These are phyloP conservation scores for Tricholoma terreum DNA, from an alignment of 768 basidiomycete genomes.

Conservation along the genomic window DNA sequence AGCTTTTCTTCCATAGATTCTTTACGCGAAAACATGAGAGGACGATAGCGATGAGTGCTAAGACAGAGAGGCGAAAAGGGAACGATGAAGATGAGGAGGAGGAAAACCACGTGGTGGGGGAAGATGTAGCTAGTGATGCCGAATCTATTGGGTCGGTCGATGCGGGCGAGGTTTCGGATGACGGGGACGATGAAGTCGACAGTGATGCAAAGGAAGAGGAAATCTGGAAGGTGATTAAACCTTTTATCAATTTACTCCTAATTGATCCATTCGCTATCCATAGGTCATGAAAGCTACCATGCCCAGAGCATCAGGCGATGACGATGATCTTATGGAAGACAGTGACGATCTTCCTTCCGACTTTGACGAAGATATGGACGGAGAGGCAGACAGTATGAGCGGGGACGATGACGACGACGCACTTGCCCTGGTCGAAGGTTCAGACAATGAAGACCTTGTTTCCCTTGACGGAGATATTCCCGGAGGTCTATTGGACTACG, in stretches of 20 bases:
- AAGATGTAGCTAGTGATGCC: constrained; percentile 35
- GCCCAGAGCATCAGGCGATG: constrained; percentile 56
- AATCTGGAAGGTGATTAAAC: constrained; percentile 77
- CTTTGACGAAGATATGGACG: constrained; percentile 30
- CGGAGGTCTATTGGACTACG: constrained; percentile 57
- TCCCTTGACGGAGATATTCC: constrained; percentile 54
- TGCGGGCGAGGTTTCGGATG: constrained; percentile 36
- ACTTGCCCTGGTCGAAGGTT: constrained; percentile 58
- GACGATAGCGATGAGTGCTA: constrained; percentile 45
- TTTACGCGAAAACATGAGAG: constrained; percentile 70
- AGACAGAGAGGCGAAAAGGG: constrained; percentile 31
- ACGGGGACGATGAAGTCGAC: constrained; percentile 38
- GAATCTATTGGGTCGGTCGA: constrained; percentile 37
- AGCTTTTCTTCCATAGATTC: constrained; percentile 91
- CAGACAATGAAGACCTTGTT: constrained; percentile 71
- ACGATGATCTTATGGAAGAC: constrained; percentile 40
- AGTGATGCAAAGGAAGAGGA: constrained; percentile 63
- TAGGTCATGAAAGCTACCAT: constrained; percentile 91
- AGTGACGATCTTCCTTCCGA: constrained; percentile 30
- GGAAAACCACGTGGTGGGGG: constrained; percentile 36
- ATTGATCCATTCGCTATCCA: not conserved
- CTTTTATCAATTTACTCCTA: not conserved
- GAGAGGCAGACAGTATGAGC: constrained; percentile 28
- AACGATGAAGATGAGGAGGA: constrained; percentile 37
- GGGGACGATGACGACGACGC: constrained; percentile 40